phyloP scores from a whole-genome alignment of 352 stramenopile genomes.

The Globisporangium cystogenes region DNA sequence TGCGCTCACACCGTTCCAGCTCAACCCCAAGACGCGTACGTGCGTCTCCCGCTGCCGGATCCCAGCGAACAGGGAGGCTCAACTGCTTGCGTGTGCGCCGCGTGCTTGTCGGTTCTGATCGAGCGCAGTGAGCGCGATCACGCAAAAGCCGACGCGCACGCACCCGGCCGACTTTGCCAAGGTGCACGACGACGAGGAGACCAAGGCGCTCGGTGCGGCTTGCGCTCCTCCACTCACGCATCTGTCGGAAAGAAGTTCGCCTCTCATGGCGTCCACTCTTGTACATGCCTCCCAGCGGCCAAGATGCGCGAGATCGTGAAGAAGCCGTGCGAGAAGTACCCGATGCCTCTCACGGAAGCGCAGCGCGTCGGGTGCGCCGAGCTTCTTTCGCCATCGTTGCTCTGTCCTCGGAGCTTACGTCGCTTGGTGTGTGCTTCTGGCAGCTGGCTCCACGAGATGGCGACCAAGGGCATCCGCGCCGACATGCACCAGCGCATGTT shows the following conservation, averaged over 20 bases:
- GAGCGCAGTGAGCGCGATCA: constrained; percentile 61
- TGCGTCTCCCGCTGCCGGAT: background rate
- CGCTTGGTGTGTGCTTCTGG: background rate
- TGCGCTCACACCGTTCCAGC: constrained; percentile 69
- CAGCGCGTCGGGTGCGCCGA: constrained; percentile 54
- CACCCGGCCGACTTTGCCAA: constrained; percentile 71
- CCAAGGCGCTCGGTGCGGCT: constrained; percentile 40
- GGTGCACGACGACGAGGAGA: constrained; percentile 41
- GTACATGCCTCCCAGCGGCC: constrained; percentile 12
- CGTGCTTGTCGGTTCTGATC: background rate
- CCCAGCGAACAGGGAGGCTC: background rate
- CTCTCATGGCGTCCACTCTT: too few species aligned
- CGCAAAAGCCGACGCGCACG: constrained; percentile 69
- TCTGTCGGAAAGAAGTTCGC: too few species aligned
- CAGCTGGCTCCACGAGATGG: constrained; percentile 74
- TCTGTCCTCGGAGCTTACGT: too few species aligned
- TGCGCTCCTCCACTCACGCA: background rate
- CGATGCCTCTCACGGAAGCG: constrained; percentile 65
- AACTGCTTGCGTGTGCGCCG: too few species aligned
- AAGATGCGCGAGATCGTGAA: constrained; percentile 66
- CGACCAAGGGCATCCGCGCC: constrained; percentile 51
- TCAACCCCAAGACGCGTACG: constrained; percentile 79
- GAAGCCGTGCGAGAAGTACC: constrained; percentile 57
- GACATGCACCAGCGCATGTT: constrained; percentile 82
- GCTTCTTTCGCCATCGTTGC: background rate